These are phyloP conservation scores for Pseudogymnoascus destructans DNA, from an alignment of 2,329 filamentous ascomycete species.

Conservation along the genomic window DNA sequence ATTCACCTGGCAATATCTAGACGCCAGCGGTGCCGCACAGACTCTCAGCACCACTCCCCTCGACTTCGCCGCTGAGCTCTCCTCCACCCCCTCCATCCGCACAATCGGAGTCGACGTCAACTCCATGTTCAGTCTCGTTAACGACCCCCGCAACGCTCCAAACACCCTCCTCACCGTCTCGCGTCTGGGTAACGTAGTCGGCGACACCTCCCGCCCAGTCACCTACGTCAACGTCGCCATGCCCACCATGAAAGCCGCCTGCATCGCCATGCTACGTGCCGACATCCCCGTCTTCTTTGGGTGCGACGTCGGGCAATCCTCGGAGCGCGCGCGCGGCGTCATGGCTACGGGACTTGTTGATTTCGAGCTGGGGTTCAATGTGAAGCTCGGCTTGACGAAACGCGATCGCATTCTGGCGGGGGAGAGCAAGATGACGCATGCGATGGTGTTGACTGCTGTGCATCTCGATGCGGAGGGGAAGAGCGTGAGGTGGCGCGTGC, in stretches of 20 bases:
- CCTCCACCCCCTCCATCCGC: conserved; percentile 42
- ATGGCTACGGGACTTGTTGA: conserved; percentile 70
- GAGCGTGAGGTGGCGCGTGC: conserved; percentile 67
- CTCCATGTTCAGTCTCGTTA: conserved; percentile 65
- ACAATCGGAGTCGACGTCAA: conserved; percentile 48
- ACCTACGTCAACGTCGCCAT: conserved; percentile 78
- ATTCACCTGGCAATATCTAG: conserved; percentile 73
- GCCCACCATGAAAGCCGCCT: conserved; percentile 54
- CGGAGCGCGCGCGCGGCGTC: conserved; percentile 52
- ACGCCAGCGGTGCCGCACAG: conserved; percentile 51
- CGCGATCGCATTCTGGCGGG: conserved; percentile 59
- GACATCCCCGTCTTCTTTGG: conserved; percentile 82
- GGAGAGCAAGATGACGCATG: conserved; percentile 78
- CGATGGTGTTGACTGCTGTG: conserved; percentile 81
- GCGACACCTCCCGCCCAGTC: conserved; percentile 49
- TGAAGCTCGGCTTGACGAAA: conserved; percentile 61
- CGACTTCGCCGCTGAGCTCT: conserved; percentile 58
- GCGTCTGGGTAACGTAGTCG: conserved; percentile 68
- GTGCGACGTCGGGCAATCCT: conserved; percentile 75
- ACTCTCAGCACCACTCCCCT: conserved; percentile 52
- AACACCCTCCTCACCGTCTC: conserved; percentile 62
- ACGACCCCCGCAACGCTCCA: conserved; percentile 70
- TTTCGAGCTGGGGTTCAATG: conserved; percentile 74
- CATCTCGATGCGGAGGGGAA: conserved; percentile 56
- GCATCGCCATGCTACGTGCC: conserved; percentile 63